Base-by-base conservation (phyloP, 805 yeast species). In the Novakomyces olei region DNA sequence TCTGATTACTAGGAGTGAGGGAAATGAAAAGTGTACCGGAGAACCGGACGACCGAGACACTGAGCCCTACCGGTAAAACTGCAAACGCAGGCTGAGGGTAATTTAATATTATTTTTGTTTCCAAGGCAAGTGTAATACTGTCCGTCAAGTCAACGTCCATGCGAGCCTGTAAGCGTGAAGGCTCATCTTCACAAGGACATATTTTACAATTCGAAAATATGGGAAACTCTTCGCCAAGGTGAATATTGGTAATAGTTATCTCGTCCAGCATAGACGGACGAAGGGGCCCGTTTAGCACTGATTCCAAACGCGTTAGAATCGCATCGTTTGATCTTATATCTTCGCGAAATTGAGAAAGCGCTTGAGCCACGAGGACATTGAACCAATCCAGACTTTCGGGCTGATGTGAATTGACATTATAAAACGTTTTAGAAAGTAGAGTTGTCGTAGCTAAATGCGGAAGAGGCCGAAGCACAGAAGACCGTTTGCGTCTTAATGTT, bases 321-420 rank as follows among this genome's bases (percentile, higher is more conserved):
- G 80, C 81, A 48, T 88, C 88, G 31, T 81, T 70, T 27, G 66
- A 60, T 36, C 79, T 54, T 0, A 96, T 96, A 48, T 88, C 96
- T n/a, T 72, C 65, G 36, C 98, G 65, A 39, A 81, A 63, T 40
- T 83, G 92, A 20, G 78, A 68, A 17, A 88, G 70, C 5, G 81
- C 72, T 49, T 88, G 95, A 0, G 95, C 98, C 14, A 88, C 65
- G 24, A 88, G 58, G 1, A 88, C 95, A 41, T 85, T 88, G 51
- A 88, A 80, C 98, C 98, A 88, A 50, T 88, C 98, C 38, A 88
- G 55, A 0, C 94, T 75, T 55, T 88, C 98, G 0, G 95, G 67
- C 12, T 71, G 61, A 49, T 88, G 98, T 17, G 69, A 71, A 29
- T 72, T 70, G 1, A 88, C 95, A 46, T 88, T 77, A 51, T 88